Evolutionary conservation across 441 rosid genomes (phyloP).

Genomic region (Gossypium davidsonii): DNA sequence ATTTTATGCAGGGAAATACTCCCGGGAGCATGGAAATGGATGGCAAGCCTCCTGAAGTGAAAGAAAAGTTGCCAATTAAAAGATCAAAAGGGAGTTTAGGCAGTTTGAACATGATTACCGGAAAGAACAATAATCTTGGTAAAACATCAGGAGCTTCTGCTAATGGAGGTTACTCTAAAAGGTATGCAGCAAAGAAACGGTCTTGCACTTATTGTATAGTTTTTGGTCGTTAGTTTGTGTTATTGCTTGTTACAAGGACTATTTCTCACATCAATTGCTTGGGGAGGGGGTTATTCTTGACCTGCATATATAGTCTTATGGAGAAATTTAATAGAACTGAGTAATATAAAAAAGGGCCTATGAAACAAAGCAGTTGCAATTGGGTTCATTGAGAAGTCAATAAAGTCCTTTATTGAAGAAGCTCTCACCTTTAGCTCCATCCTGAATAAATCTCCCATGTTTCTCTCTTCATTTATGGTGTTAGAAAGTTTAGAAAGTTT

Average conservation of each 20-base stretch:
- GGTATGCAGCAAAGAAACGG: conserved; percentile 32
- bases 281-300: neutral
- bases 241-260: neutral
- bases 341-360: neutral
- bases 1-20: conserved; percentile 57
- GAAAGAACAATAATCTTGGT: conserved; percentile 60
- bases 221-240: conserved; percentile 2
- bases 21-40: conserved; percentile 61
- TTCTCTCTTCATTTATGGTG: neutral
- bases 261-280: neutral
- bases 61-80: conserved; percentile 90
- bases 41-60: conserved; percentile 67
- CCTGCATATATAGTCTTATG: neutral
- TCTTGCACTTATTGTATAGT: neutral
- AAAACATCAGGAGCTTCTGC: conserved; percentile 69
- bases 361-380: neutral
- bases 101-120: conserved; percentile 81
- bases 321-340: neutral
- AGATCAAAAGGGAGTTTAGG: conserved; percentile 98
- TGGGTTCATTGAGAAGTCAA: conserved; percentile 5
- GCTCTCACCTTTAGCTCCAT: neutral
- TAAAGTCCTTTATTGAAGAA: neutral
- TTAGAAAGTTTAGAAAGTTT: neutral
- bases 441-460: neutral
- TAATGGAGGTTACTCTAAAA: conserved; percentile 78